Evolutionary conservation across 441 rosid species (phyloP).

Genomic region (Mallotus japonicus): DNA sequence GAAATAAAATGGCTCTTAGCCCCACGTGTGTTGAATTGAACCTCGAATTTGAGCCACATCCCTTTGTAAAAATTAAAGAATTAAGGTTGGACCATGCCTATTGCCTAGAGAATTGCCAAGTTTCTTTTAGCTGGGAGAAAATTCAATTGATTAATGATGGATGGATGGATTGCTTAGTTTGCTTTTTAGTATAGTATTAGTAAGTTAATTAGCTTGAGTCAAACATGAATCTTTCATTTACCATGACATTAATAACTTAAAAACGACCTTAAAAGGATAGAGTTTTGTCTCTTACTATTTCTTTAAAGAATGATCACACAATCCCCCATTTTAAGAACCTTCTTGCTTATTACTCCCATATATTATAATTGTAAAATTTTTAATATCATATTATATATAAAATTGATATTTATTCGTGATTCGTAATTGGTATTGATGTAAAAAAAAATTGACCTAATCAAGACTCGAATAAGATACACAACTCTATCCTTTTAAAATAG

Average conservation of each 20-base stretch:
- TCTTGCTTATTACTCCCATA: no score
- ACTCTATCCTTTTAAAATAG: no score
- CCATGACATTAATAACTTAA: not conserved
- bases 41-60: constrained; percentile 11
- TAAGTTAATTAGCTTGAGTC: not conserved
- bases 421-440: no score
- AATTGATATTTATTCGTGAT: no score
- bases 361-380: no score
- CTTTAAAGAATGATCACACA: not conserved
- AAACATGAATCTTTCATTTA: not conserved
- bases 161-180: not conserved
- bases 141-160: not conserved
- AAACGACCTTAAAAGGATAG: not conserved
- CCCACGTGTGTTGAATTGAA: constrained; percentile 26
- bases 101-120: not conserved
- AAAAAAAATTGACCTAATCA: no score
- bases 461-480: no score
- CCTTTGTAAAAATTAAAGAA: not conserved
- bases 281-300: constrained; percentile 1
- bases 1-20: constrained; percentile 28
- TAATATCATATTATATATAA: no score
- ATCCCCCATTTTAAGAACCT: not conserved
- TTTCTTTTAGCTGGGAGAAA: not conserved
- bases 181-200: no score
- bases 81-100: constrained; percentile 6